Percentiles rank a stretch among this genome's conserved stretches.
Conservation (phyloP, 257 asterid species). For the Penstemon newberryi region DNA sequence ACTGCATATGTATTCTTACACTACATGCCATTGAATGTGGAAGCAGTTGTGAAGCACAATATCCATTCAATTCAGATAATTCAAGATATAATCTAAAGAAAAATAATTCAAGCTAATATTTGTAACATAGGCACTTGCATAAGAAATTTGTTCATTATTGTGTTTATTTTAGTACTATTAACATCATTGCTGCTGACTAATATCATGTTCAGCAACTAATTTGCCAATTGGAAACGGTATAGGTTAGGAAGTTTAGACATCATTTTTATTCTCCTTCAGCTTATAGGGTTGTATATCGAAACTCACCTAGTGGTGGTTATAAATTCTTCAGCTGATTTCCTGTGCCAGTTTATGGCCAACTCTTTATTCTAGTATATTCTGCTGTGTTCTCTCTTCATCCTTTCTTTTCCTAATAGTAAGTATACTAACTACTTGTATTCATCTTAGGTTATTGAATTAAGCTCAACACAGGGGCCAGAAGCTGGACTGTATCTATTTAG, state of each 20-base stretch:
- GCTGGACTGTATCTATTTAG: slow-evolving; percentile 82
- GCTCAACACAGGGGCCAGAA: slow-evolving; percentile 92
- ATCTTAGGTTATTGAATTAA: slow-evolving; percentile 72
- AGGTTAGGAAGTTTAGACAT: neutral
- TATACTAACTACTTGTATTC: slow-evolving; percentile 20
- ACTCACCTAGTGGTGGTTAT: neutral
- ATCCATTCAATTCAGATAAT: slow-evolving; percentile 14
- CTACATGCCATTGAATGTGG: neutral
- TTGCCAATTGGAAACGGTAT: slow-evolving; percentile 4
- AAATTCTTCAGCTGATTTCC: neutral
- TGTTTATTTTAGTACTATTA: neutral
- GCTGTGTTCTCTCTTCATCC: neutral
- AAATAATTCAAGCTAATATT: neutral
- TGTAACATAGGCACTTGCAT: slow-evolving; percentile 1
- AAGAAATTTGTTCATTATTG: neutral
- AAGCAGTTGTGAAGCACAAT: slow-evolving; percentile 14
- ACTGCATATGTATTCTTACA: neutral
- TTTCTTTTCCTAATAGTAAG: slow-evolving; percentile 6
- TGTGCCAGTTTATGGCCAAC: slow-evolving; percentile 12
- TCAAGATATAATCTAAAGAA: neutral
- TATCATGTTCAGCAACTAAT: slow-evolving; percentile 6
- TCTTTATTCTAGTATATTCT: slow-evolving; percentile 14
- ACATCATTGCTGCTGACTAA: slow-evolving; percentile 7
- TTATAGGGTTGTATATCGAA: neutral
- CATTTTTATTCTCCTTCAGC: neutral